Conservation (phyloP, 257 asterid species). For the Solanum paucissectum region DNA sequence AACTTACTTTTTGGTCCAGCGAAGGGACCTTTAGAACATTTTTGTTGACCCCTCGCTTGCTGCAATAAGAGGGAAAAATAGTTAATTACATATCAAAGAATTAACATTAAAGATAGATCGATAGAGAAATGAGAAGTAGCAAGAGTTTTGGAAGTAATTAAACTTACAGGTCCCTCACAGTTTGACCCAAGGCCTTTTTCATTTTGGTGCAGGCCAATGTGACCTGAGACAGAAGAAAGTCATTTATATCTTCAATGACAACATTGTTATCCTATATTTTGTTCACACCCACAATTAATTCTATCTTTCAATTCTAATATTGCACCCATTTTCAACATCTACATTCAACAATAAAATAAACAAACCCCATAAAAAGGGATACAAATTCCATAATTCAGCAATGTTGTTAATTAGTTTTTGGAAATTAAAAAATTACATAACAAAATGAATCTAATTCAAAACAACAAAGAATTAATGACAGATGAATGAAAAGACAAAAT, state of each 20-base stretch:
- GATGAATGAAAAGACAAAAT: not conserved
- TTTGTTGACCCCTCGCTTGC: constrained; percentile 95
- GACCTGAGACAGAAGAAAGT: not conserved
- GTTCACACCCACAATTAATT: no score
- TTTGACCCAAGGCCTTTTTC: constrained; percentile 95
- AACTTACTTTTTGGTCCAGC: constrained; percentile 71
- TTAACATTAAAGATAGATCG: not conserved
- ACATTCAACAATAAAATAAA: not conserved
- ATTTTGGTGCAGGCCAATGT: constrained; percentile 34
- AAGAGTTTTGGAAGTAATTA: not conserved
- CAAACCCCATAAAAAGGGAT: not conserved
- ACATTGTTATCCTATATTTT: not conserved
- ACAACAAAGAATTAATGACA: not conserved
- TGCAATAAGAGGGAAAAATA: constrained; percentile 36
- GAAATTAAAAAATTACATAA: not conserved
- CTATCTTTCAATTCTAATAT: no score
- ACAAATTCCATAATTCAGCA: not conserved
- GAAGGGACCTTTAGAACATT: constrained; percentile 94
- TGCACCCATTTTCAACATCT: not conserved
- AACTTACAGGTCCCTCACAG: constrained; percentile 89
- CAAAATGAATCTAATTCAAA: not conserved
- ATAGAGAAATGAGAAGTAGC: not conserved
- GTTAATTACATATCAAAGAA: not conserved
- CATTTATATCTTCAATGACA: not conserved
- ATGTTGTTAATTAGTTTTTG: not conserved